Base-by-base conservation (phyloP, 176 grass and related monocot genomes). In the Coix lacrymajobi region DNA sequence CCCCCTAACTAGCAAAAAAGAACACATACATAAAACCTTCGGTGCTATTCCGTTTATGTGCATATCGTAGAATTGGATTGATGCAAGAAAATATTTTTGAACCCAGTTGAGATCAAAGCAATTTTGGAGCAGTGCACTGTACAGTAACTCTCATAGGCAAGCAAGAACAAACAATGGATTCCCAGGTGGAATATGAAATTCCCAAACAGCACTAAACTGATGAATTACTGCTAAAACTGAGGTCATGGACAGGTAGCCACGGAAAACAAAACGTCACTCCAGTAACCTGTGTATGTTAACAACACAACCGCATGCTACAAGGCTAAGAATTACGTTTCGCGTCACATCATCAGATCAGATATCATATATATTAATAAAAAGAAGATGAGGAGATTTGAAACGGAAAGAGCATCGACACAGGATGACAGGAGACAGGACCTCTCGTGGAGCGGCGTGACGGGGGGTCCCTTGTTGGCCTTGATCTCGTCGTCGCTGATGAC, bases 401-500 rank as follows among this genome's bases (percentile, higher is more conserved):
- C 52, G 22, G 0, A 24, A 24, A 11, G 52, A n/a, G 8, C 20
- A 56, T 56, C 8, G 20, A 11, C 22, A 56, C 52, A 52, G 19
- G 19, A 8, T 16, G 20, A 56, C 52, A 52, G 19, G 19, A 8
- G 46, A 51, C 51, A 8, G 7, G 54, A 94, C 94, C 94, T 97
- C 81, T 97, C 89, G 46, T 88, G 85, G 20, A 92, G 80, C 4
- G 92, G 90, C 68, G 92, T 94, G 71, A 97, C 95, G 2, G 95
- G 92, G 0, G 95, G 90, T 0, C 94, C 94, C 83, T 97, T 97
- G 52, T 97, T 97, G 15, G 68, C 89, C 45, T 83, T 94, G 82
- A 97, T 97, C 92, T 97, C 94, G 37, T 87, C 83, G 67, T 94
- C 92, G 48, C 89, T 85, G 58, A 94, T 58, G 11, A 95, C 95